These are phyloP conservation scores for Camellia japonica DNA, from an alignment of 148 eudicot species.

Conservation along the genomic window DNA sequence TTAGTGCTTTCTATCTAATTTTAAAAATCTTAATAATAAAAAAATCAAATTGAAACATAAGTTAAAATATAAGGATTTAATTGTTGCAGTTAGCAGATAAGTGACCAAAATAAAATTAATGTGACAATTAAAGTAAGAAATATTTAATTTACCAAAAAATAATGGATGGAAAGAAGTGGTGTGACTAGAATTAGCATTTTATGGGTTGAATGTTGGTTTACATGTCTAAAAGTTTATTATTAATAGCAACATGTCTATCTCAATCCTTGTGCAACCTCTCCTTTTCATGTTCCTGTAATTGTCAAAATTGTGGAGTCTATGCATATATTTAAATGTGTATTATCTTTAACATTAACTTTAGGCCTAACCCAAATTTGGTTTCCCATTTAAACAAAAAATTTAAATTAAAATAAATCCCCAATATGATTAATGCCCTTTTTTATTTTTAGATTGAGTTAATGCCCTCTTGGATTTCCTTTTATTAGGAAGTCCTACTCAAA, in stretches of 20 bases:
- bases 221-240: not conserved
- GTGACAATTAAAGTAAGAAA: too few species aligned
- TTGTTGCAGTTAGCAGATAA: too few species aligned
- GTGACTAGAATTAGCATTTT: not conserved
- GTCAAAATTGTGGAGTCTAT: not conserved
- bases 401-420: too few species aligned
- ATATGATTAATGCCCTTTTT: too few species aligned
- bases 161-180: not conserved
- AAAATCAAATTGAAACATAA: too few species aligned
- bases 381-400: not conserved
- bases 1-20: too few species aligned
- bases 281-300: not conserved
- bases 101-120: too few species aligned
- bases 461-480: not conserved
- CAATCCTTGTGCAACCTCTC: not conserved
- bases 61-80: too few species aligned
- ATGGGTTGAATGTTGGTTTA: not conserved
- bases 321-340: not conserved
- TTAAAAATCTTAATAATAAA: too few species aligned
- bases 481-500: not conserved
- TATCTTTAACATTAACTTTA: not conserved
- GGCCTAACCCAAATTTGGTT: not conserved
- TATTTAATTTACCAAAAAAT: too few species aligned
- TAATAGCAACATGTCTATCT: not conserved
- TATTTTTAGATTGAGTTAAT: too few species aligned